Conservation (phyloP, 1,139 yeast genomes). For the Magnusiomyces fungicola region DNA sequence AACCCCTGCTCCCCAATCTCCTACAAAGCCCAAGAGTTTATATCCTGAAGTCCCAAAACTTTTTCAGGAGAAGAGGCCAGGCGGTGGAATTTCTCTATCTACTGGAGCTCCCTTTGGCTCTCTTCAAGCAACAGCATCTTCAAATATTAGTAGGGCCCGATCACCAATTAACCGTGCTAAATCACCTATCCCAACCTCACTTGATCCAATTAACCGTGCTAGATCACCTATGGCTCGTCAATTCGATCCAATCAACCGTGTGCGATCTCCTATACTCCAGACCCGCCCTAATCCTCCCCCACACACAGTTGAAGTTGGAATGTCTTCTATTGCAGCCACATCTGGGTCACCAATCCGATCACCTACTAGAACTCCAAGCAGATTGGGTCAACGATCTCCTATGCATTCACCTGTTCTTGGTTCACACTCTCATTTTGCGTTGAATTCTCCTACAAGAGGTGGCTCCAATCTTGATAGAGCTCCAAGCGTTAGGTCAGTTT, state of each 20-base stretch:
- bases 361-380: background rate
- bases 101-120: background rate
- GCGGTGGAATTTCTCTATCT: background rate
- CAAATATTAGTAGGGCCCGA: background rate
- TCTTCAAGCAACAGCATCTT: background rate
- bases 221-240: too few relatives aligned
- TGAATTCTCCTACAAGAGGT: background rate
- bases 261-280: background rate
- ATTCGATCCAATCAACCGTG: too few relatives aligned
- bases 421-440: too few relatives aligned
- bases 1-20: background rate
- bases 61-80: background rate
- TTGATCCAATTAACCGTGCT: too few relatives aligned
- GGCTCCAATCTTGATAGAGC: background rate
- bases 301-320: background rate
- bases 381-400: background rate
- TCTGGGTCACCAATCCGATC: background rate
- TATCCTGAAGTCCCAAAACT: conserved; percentile 4
- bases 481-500: background rate
- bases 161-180: background rate
- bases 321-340: background rate
- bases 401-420: too few relatives aligned
- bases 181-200: background rate
- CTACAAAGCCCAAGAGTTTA: background rate
- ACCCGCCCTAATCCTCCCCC: background rate